Conservation (phyloP, 2,329 filamentous ascomycete species). For the Colletotrichum liriopes region DNA sequence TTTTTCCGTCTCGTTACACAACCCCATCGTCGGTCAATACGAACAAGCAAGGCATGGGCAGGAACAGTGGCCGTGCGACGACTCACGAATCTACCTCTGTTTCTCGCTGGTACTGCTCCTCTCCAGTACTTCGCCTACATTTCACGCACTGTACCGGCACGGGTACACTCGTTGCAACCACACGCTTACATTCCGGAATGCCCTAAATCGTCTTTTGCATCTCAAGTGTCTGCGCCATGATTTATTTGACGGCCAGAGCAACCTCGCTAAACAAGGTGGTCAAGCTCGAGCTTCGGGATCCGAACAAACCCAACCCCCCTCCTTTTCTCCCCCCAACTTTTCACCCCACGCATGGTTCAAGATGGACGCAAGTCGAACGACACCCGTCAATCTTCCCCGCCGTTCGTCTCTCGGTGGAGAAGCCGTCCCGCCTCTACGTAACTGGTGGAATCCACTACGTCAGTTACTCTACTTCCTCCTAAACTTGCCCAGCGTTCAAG, state of each 20-base stretch:
- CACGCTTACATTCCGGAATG: conserved; percentile 1
- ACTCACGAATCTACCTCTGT: neutral
- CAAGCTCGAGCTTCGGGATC: neutral
- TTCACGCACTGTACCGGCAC: neutral
- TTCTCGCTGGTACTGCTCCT: neutral
- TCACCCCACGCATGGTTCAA: conserved; percentile 16
- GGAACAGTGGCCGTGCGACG: neutral
- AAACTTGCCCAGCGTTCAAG: conserved; percentile 25
- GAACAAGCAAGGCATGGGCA: neutral
- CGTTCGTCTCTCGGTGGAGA: conserved; percentile 27
- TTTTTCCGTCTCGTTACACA: neutral
- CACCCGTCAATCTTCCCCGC: conserved; percentile 26
- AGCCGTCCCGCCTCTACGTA: conserved; percentile 33
- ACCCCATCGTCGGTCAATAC: neutral
- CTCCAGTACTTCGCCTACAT: neutral
- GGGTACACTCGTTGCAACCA: neutral
- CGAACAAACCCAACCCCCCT: neutral
- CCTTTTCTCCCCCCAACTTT: conserved; percentile 1
- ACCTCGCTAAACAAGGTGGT: neutral
- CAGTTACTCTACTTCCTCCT: conserved; percentile 18
- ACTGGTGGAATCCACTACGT: conserved; percentile 35
- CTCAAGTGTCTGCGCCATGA: neutral
- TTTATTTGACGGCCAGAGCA: neutral
- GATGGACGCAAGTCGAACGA: conserved; percentile 19
- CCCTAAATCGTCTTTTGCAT: neutral